These are phyloP conservation scores for Colletotrichum tofieldiae DNA, from an alignment of 2,329 filamentous ascomycete genomes.

Conservation along the genomic window DNA sequence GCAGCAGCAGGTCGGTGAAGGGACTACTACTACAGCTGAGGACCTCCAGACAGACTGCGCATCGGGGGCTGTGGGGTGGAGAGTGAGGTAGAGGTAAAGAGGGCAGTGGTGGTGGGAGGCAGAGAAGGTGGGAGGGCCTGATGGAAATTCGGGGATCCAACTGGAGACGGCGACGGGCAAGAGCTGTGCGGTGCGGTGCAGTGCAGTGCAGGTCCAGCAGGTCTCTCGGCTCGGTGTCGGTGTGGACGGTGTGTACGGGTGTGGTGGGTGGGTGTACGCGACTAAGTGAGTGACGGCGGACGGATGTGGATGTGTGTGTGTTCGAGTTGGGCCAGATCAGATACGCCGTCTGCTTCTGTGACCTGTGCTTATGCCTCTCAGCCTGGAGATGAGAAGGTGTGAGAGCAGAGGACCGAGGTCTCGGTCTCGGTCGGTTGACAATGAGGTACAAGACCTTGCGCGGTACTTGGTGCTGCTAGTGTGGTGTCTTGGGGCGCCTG, in stretches of 20 bases:
- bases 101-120: not conserved
- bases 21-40: constrained; percentile 22
- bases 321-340: constrained; percentile 32
- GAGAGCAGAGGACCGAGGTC: not conserved
- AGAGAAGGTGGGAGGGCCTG: constrained; percentile 28
- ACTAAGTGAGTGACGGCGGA: constrained; percentile 9
- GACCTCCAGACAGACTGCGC: constrained; percentile 38
- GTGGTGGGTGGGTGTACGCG: not conserved
- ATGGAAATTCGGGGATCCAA: constrained; percentile 23
- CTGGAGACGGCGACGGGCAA: constrained; percentile 10
- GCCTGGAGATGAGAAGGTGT: not conserved
- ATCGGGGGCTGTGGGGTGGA: constrained; percentile 37
- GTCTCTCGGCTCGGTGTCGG: not conserved
- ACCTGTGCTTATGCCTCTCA: constrained; percentile 19
- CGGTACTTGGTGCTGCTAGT: not conserved
- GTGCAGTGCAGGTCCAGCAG: not conserved
- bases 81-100: constrained; percentile 1
- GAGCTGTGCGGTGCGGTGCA: not conserved
- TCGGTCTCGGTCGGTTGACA: not conserved
- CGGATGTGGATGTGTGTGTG: constrained; percentile 27
- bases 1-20: constrained; percentile 27
- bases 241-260: not conserved
- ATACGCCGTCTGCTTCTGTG: constrained; percentile 30
- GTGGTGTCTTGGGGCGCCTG: constrained; percentile 7
- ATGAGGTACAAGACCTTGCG: not conserved